Evolutionary conservation across 306 rosid species (phyloP).

Genomic region (Malus fusca): DNA sequence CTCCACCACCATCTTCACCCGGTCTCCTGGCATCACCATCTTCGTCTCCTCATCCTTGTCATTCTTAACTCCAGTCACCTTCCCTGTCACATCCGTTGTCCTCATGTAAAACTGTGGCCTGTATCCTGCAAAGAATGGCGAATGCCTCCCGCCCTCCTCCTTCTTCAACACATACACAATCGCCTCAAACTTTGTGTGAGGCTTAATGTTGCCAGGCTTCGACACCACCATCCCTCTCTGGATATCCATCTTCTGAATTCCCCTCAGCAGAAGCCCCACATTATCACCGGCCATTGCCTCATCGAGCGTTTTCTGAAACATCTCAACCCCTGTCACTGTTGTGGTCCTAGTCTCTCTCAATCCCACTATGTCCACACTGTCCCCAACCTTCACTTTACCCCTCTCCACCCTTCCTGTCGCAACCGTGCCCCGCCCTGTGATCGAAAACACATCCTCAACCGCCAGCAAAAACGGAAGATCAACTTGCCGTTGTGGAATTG

Average conservation of each 20-base stretch:
- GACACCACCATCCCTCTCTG: slow-evolving; percentile 29
- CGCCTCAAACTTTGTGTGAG: slow-evolving; percentile 23
- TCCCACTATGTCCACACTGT: slow-evolving; percentile 24
- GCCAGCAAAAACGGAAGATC: slow-evolving; percentile 27
- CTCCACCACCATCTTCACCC: slow-evolving; percentile 29
- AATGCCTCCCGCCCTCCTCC: slow-evolving; percentile 32
- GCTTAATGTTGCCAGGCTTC: slow-evolving; percentile 19
- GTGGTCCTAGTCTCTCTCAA: slow-evolving; percentile 21
- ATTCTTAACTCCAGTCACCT: slow-evolving; percentile 15
- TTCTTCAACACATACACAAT: slow-evolving; percentile 26
- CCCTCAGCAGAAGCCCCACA: slow-evolving; percentile 29
- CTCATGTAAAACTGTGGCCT: slow-evolving; percentile 32
- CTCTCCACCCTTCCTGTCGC: slow-evolving; percentile 29
- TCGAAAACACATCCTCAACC: slow-evolving; percentile 27
- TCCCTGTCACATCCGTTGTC: slow-evolving; percentile 29
- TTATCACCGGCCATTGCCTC: slow-evolving; percentile 32
- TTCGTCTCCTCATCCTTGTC: slow-evolving; percentile 28
- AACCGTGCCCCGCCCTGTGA: slow-evolving; percentile 29
- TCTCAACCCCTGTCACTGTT: slow-evolving; percentile 28
- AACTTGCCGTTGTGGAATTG: slow-evolving; percentile 22
- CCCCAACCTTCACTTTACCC: slow-evolving; percentile 24
- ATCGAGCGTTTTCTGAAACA: slow-evolving; percentile 28
- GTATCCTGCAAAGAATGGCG: slow-evolving; percentile 22
- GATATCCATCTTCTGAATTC: slow-evolving; percentile 24
- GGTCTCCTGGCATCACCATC: slow-evolving; percentile 34